Evolutionary conservation across 257 asterid genomes (phyloP), one percentile per base, ranked within the genome.

Genomic region (Primulina huaijiensis): DNA sequence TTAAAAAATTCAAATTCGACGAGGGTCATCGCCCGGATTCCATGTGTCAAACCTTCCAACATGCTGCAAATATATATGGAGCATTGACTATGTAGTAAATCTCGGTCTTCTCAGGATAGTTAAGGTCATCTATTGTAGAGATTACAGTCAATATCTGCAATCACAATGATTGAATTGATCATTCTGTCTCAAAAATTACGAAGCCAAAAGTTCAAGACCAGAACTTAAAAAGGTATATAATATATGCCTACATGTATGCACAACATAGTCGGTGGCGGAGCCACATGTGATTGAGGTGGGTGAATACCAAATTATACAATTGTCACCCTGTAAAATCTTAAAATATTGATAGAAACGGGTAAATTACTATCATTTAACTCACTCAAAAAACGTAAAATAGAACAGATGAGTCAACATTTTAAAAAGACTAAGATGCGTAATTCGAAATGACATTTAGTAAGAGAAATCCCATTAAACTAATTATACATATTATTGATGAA

Each of bases 31-130:
- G 25, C 8, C 43, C 11, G 8, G 8, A 37, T 8, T 7, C 43
- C 43, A 1, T 10, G 17, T 2, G 16, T 40, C 71, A 70, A 73
- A 92, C 97, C 97, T 90, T 92, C 97, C 98, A 92, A 82, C 98
- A 92, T 25, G 97, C 92, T 33, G 98, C 88, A 82, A 92, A 92
- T 57, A 92, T 88, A 67, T 90, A 90, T 31, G 98, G 98, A 35
- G 93, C 97, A 62, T 92, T 92, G 73, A 92, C 97, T 58, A 92
- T 90, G 85, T 82, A 90, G 72, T 92, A 92, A 0, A 90, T 83
- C 40, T 87, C 93, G 3, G 98, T 88, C 85, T 90, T 92, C 89
- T 92, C 98, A 2, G 97, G 97, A 77, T 90, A 92, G 79, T 90
- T 88, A 75, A 87, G 86, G 81, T 92, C 98, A 82, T 92, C 98